Base-by-base conservation (phyloP, 2,329 filamentous ascomycete species). In the Fusarium sulawesiense region DNA sequence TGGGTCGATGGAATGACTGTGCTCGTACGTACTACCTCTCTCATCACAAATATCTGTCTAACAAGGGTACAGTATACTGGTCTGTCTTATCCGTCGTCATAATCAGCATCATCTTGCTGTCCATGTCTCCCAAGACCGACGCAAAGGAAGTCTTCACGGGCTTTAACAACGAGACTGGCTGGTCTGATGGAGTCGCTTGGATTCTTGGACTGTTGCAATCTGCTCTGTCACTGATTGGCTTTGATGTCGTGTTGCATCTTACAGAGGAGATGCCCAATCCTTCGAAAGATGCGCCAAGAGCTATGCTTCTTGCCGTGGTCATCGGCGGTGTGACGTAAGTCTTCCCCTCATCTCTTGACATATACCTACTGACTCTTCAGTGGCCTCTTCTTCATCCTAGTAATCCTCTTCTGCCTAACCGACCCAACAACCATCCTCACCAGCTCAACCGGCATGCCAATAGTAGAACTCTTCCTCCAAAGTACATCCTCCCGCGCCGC, bases 141-240 rank as follows among this genome's bases (percentile, higher is more conserved):
- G 80, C 81, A 1, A 68, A 73, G 3, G 83, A 79, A 64, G 83
- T 85, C 12, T 85, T 84, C 61, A 76, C 78, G 6, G 75, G 80
- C 10, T 84, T 84, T 49, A 72, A 72, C 10, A 85, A 86, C 67
- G 78, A 79, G 34, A 83, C 80, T 2, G 82, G 82, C 1, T 85
- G 83, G 83, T 74, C 79, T 2, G 80, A 84, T 49, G 84, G 83
- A 3, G 73, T 85, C 21, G 76, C 83, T 1, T 86, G 83, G 83
- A 79, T 85, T 10, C 75, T 85, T 1, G 83, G 83, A 0, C 72
- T 85, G 2, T 73, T 85, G 2, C 83, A 83, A 65, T 80, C 76
- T 6, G 76, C 77, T 0, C 57, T 80, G 0, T 77, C 76, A 18
- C 76, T 80, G 3, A 79, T 78, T 10, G 82, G 81, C 5, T 85